Evolutionary conservation across 2,329 filamentous ascomycete species (phyloP).

Genomic region (Elsinoe necatrix): DNA sequence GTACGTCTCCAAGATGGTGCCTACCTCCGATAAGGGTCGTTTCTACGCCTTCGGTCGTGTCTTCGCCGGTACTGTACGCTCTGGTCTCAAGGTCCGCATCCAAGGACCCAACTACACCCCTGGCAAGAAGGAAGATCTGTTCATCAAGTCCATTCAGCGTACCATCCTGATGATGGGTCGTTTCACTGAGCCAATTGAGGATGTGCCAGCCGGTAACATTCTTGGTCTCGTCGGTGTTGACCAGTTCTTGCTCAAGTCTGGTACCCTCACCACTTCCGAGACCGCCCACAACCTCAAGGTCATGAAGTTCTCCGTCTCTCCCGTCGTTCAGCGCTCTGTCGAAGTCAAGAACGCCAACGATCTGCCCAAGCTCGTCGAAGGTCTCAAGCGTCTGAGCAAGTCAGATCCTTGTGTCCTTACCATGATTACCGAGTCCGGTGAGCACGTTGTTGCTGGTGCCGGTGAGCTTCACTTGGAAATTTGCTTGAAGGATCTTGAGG

Average conservation of each 20-base stretch:
- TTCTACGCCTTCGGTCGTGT: conserved; percentile 99
- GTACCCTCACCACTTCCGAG: conserved; percentile 95
- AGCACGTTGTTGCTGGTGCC: conserved; percentile 98
- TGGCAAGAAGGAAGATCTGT: conserved; percentile 97
- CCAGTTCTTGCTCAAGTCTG: conserved; percentile 99
- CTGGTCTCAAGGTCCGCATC: conserved; percentile 98
- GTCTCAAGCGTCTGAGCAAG: conserved; percentile 99
- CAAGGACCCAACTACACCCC: conserved; percentile 98
- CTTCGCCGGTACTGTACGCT: conserved; percentile 95
- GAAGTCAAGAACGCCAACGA: conserved; percentile 99
- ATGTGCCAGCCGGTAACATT: conserved; percentile 99
- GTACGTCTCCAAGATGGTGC: conserved; percentile 99
- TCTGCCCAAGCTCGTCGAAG: conserved; percentile 98
- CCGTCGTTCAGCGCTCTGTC: conserved; percentile 96
- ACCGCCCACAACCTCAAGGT: conserved; percentile 99
- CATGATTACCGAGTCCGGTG: conserved; percentile 80
- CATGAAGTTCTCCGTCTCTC: conserved; percentile 99
- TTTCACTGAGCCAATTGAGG: conserved; percentile 96
- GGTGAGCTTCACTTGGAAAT: conserved; percentile 99
- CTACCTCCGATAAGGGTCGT: conserved; percentile 97
- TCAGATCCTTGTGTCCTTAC: conserved; percentile 98
- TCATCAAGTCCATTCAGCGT: conserved; percentile 99
- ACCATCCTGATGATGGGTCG: conserved; percentile 99
- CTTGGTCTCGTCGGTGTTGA: conserved; percentile 98
- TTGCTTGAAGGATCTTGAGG: conserved; percentile 99